These are phyloP conservation scores for Mortierella sp. DNA, from an alignment of 371 early-diverging fungal genomes.

Conservation along the genomic window DNA sequence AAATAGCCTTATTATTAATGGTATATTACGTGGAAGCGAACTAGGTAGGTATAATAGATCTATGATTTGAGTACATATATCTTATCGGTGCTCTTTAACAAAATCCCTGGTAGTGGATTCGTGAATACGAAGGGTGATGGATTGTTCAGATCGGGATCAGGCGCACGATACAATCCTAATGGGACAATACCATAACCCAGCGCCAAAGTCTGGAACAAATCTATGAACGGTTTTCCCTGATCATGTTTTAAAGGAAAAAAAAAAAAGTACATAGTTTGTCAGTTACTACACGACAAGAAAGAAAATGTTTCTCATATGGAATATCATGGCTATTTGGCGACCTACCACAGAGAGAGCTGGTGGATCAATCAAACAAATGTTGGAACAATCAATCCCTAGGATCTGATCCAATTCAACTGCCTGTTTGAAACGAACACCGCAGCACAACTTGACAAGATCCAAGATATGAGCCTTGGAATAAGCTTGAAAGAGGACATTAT, in stretches of 20 bases:
- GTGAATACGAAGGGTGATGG: constrained; percentile 65
- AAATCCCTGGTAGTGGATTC: constrained; percentile 66
- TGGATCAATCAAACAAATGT: constrained; percentile 54
- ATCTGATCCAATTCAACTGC: constrained; percentile 43
- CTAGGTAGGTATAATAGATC: not conserved
- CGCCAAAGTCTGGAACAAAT: constrained; percentile 57
- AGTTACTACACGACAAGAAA: no score
- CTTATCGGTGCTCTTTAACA: constrained; percentile 67
- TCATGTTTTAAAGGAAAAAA: not conserved
- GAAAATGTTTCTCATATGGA: no score
- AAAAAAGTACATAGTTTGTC: not conserved
- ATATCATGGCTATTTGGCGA: not conserved
- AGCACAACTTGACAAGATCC: constrained; percentile 64
- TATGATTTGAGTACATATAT: constrained; percentile 56
- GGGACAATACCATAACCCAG: constrained; percentile 59
- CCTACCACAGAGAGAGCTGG: constrained; percentile 56
- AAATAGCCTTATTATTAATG: no score
- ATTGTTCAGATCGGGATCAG: constrained; percentile 62
- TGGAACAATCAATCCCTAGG: constrained; percentile 52
- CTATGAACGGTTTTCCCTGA: constrained; percentile 57
- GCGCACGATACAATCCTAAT: constrained; percentile 61
- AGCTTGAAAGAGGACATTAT: constrained; percentile 63
- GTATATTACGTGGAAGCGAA: no score
- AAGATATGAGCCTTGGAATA: constrained; percentile 65
- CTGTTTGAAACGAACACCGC: constrained; percentile 62